These are phyloP conservation scores for Eimeria sp. DNA, from an alignment of 169 alveolate species.

Conservation along the genomic window DNA sequence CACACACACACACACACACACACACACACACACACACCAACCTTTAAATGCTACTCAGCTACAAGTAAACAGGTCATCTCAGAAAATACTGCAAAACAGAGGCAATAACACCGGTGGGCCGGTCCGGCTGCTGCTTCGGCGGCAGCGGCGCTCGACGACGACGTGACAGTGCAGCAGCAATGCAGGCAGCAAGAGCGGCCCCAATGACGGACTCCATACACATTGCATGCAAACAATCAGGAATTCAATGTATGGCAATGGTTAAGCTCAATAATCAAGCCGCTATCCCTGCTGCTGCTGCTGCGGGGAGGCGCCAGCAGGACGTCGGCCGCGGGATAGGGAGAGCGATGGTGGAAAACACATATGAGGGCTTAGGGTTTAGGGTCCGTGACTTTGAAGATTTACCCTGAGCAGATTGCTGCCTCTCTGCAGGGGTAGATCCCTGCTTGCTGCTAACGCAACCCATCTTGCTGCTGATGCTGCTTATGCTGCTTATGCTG, in stretches of 20 bases:
- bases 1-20: too few species aligned
- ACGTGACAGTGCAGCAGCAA: not conserved
- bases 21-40: not conserved
- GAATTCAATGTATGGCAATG: not conserved
- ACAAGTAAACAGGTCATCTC: not conserved
- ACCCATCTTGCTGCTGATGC: slow-evolving; percentile 26
- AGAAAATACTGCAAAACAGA: not conserved
- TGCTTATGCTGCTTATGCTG: too few species aligned
- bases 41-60: not conserved
- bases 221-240: not conserved
- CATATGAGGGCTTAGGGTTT: slow-evolving; percentile 14
- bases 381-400: not conserved
- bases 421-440: slow-evolving; percentile 50
- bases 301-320: slow-evolving; percentile 28
- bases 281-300: slow-evolving; percentile 5
- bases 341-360: not conserved
- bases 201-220: not conserved
- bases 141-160: not conserved
- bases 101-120: too few species aligned
- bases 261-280: not conserved
- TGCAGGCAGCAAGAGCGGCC: not conserved
- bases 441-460: slow-evolving; percentile 53
- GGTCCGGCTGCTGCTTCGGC: not conserved
- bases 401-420: slow-evolving; percentile 36
- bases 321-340: slow-evolving; percentile 49